phyloP scores from a whole-genome alignment of 2,329 filamentous ascomycete genomes.

The Mycogone perniciosa region DNA sequence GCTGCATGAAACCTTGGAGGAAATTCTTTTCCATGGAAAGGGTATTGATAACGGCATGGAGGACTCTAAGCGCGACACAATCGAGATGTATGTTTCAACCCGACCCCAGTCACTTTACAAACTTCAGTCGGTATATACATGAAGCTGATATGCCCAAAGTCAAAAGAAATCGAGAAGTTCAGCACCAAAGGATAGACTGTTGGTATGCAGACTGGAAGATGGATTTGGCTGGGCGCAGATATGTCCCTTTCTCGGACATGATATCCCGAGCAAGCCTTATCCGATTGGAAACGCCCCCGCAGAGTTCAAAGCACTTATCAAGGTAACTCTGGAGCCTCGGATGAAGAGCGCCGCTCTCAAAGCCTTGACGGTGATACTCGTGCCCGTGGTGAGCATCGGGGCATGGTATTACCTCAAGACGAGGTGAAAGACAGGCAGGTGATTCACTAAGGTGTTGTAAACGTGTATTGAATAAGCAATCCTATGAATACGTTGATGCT shows the following conservation, averaged over 20 bases:
- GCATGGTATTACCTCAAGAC: background rate
- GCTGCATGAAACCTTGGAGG: slow-evolving; percentile 7
- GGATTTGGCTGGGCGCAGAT: slow-evolving; percentile 32
- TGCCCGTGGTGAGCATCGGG: background rate
- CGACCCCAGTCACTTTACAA: no score
- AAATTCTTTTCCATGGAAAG: slow-evolving; percentile 8
- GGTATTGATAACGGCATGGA: slow-evolving; percentile 5
- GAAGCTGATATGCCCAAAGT: slow-evolving; percentile 12
- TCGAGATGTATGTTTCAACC: slow-evolving; percentile 2
- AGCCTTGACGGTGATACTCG: background rate
- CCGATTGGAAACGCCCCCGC: slow-evolving; percentile 8
- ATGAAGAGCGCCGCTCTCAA: background rate
- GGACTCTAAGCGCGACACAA: background rate
- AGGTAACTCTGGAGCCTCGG: background rate
- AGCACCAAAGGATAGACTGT: slow-evolving; percentile 23
- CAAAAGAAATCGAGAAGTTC: slow-evolving; percentile 20
- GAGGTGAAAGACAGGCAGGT: background rate
- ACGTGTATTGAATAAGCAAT: no score
- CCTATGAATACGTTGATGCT: no score
- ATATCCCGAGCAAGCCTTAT: slow-evolving; percentile 20
- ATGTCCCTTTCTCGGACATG: slow-evolving; percentile 25
- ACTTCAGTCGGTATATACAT: background rate
- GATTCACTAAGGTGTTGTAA: background rate
- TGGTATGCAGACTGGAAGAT: slow-evolving; percentile 27
- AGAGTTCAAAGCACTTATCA: background rate